Evolutionary conservation across 257 asterid species (phyloP), one percentile per base, ranked within the genome.

Genomic region (Dorcoceras hygrometricum): DNA sequence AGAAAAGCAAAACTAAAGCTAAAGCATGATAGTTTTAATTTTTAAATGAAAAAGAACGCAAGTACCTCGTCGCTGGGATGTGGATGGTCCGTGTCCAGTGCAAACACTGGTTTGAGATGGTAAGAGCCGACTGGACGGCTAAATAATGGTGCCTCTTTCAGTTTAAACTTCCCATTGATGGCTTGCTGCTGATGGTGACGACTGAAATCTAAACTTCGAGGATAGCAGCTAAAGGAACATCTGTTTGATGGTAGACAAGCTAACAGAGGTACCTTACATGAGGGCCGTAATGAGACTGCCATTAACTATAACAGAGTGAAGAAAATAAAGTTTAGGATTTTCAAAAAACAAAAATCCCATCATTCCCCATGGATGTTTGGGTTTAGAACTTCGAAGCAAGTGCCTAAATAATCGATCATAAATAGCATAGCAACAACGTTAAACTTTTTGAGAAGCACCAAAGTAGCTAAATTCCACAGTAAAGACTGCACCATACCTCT

Each of bases 1-100:
- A 59, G 60, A 57, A 28, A 67, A 56, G 14, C 56, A 43, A 59
- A 32, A 39, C 26, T 12, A 63, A 61, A 48, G 51, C 76, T 54
- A 70, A 23, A 2, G 12, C 22, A 23, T 27, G 50, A 16, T 59
- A 66, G 34, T 23, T 56, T 18, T 58, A 36, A 27, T 46, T 6
- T 53, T 16, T 59, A 32, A 3, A 43, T 19, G 29, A 4, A 16
- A 62, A 34, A 9, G 72, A 34, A 4, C 74, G 50, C 18, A 39
- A 39, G 50, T 39, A 91, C 98, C 98, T 84, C 79, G 73, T 73
- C 73, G 54, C 23, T 60, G 69, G 81, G 80, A 56, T 56, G 77
- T n/a, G 67, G 67, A 67, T 74, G 79, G 56, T 85, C 89, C 39
- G 95, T 84, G 76, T 76, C 78, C 26, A 76, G 65, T 20, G 81